These are phyloP conservation scores for Acanthamoeba culbertsoni DNA, from an alignment of 208 protist species.

Conservation along the genomic window DNA sequence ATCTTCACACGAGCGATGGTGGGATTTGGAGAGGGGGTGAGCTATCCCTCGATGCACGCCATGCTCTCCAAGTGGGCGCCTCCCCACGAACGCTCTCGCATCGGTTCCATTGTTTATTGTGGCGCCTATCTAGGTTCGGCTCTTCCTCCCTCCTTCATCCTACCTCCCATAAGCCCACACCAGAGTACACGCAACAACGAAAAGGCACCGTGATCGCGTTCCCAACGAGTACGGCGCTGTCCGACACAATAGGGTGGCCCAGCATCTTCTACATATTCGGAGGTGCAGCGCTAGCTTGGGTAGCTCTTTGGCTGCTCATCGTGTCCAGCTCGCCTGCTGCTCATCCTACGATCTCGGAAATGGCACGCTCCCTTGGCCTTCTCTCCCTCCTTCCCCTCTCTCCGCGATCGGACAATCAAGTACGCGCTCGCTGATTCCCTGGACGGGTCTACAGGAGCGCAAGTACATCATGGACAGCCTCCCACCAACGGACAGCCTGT, in stretches of 20 bases:
- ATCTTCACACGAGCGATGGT: background rate
- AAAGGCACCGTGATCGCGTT: constrained; percentile 40
- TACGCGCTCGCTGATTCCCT: too few species aligned
- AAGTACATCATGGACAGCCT: background rate
- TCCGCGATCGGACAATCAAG: too few species aligned
- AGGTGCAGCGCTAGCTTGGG: background rate
- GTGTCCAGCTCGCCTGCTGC: constrained; percentile 6
- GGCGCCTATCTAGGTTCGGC: background rate
- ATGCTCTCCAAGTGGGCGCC: constrained; percentile 52
- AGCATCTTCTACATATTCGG: constrained; percentile 56
- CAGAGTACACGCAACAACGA: background rate
- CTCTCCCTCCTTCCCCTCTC: too few species aligned
- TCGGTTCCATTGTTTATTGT: constrained; percentile 30
- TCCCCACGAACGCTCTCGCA: constrained; percentile 27
- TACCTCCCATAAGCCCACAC: background rate
- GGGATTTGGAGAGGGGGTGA: constrained; percentile 33
- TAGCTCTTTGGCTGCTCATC: background rate
- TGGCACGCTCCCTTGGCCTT: background rate
- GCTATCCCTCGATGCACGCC: constrained; percentile 53
- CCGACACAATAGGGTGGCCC: background rate
- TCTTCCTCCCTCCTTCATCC: background rate
- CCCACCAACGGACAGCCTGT: background rate
- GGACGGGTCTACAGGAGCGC: background rate
- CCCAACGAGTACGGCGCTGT: background rate
- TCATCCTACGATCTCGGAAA: constrained; percentile 31